These are phyloP conservation scores for Solanum etuberosum DNA, from an alignment of 257 asterid species.

Conservation along the genomic window DNA sequence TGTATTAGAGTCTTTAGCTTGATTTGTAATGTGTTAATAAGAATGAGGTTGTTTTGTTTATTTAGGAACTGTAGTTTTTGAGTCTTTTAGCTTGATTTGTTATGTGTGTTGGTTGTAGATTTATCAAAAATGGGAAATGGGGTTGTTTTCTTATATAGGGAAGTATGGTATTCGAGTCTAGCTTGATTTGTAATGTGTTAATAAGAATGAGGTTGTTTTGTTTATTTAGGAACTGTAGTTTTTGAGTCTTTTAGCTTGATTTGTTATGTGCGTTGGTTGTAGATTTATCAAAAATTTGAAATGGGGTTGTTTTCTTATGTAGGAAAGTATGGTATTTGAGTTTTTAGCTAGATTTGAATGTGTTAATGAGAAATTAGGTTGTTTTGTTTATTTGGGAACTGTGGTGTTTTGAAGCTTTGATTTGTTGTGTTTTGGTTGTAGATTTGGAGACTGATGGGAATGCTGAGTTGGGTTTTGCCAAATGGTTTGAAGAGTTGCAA, in stretches of 20 bases:
- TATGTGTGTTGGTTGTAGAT: neutral
- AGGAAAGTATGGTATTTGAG: neutral
- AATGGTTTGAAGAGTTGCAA: conserved; percentile 61
- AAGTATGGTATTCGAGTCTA: neutral
- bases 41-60: conserved; percentile 7
- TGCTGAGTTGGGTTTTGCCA: conserved; percentile 66
- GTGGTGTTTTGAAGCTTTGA: neutral
- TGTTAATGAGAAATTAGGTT: neutral
- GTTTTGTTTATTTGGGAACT: neutral
- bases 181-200: neutral
- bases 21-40: neutral
- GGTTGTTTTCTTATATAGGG: neutral
- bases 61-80: neutral
- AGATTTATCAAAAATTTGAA: neutral
- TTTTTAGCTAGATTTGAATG: neutral
- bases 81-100: neutral
- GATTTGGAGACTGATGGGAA: conserved; percentile 53
- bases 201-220: conserved; percentile 7
- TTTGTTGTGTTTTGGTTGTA: conserved; percentile 12
- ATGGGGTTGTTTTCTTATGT: neutral
- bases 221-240: neutral
- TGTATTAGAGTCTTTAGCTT: neutral
- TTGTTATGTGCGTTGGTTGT: neutral
- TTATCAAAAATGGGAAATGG: neutral
- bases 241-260: neutral